Base-by-base conservation (phyloP, 441 rosid species). In the Adansonia madagascariensis region DNA sequence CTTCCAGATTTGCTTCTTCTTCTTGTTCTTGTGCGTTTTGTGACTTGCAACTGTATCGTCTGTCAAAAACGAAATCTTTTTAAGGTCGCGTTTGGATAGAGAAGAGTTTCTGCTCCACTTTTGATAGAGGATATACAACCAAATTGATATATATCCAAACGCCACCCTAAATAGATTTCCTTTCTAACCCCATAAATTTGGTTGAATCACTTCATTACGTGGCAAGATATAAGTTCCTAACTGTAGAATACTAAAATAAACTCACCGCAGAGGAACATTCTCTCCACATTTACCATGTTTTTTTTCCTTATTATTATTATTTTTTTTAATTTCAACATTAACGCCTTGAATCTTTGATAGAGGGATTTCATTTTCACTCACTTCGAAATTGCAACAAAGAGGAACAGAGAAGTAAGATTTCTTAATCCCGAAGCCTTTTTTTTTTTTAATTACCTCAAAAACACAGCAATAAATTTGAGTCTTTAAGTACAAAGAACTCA, bases 1-100 rank as follows among this genome's bases (percentile, higher is more conserved):
- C 15, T 15, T 17, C 43, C 31, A 27, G 6, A 5, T 39, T 39
- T 14, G 12, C 67, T 41, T 80, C 46, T 8, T 31, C 18, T 63
- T 27, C 31, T 27, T 27, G 31, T 75, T 90, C 86, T 93, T 39
- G 6, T 39, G 43, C 98, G 60, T 55, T 12, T 0, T 27, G 18
- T 18, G 17, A 63, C 18, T 41, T 61, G 63, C 35, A 11, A 20
- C 12, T 20, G 31, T 2, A 57, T 18, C 31, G 1, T 57, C 14
- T 2, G 3, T 31, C 15, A 24, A 53, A 3, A 39, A 4, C 8
- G 43, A 6, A 14, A 62, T 62, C 46, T 31, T 1, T 14, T 14
- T 11, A 60, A 60, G 65, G 65, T 14, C 65, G 65, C n/a, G 65
- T 60, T 60, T 60, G 65, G 65, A 60, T 24, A 11, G 8, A 24